Conservation (phyloP, 2,329 filamentous ascomycete species). For the Trichophyton simii region DNA sequence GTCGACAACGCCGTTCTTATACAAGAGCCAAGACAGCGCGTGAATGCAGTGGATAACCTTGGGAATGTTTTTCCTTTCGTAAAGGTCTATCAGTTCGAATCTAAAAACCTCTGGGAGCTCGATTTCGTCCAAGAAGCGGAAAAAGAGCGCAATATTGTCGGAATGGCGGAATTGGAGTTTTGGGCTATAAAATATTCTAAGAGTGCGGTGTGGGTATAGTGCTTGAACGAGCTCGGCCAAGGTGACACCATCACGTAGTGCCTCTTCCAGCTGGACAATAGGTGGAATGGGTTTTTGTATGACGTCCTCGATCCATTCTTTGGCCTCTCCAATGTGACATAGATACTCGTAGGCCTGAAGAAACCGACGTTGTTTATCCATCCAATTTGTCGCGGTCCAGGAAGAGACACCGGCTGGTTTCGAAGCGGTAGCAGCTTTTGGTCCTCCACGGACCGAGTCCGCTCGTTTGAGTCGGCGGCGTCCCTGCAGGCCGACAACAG, state of each 20-base stretch:
- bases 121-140: constrained; percentile 80
- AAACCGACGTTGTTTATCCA: constrained; percentile 97
- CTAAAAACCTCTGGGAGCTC: constrained; percentile 90
- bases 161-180: constrained; percentile 90
- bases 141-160: constrained; percentile 95
- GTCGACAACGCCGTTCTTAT: constrained; percentile 83
- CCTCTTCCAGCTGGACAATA: constrained; percentile 88
- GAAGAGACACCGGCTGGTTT: constrained; percentile 46
- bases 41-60: constrained; percentile 99
- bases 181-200: constrained; percentile 72
- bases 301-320: constrained; percentile 96
- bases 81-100: constrained; percentile 92
- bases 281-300: constrained; percentile 75
- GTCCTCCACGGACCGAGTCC: constrained; percentile 42
- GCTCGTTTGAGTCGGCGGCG: constrained; percentile 68
- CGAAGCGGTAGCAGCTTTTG: constrained; percentile 30
- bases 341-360: constrained; percentile 96
- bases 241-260: constrained; percentile 81
- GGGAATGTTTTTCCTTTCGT: constrained; percentile 98
- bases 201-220: constrained; percentile 61
- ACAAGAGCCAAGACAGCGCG: constrained; percentile 92
- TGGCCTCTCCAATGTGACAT: constrained; percentile 96
- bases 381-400: constrained; percentile 85
- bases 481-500: constrained; percentile 78
- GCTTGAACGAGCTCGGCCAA: constrained; percentile 88